Base-by-base conservation (phyloP, 495 filamentous ascomycete species). In the Patellaria atrata region DNA sequence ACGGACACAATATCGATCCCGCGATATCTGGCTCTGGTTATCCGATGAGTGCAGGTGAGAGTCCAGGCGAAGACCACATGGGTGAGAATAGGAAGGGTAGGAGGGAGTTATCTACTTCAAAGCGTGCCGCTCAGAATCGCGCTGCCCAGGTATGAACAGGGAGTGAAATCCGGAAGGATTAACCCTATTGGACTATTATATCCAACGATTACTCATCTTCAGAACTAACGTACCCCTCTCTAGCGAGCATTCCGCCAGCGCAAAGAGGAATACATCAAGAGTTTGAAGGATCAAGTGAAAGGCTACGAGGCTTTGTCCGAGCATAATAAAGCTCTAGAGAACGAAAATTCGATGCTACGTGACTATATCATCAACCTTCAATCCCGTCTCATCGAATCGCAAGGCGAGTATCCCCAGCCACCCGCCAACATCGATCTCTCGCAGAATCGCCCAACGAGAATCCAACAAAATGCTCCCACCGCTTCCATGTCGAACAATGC, bases 251-350 rank as follows among this genome's bases (percentile, higher is more conserved):
- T 97, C 59, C 82, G 89, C 16, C 86, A 94, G 64, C 80, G 89
- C 34, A 97, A 97, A 58, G 89, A 97, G 60, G 80, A 76, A 21
- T 94, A 96, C 55, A 97, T 97, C 55, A 92, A 93, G 63, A 85
- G 86, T 53, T 67, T 97, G 11, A 89, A 96, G 55, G 79, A 86
- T 45, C 80, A 94, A 55, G 82, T 91, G 27, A 70, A 79, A 41
- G 80, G 83, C 13, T 75, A 70, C 47, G 68, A 71, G 26, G 59
- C 62, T 12, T 68, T 87, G 53, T 75, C 77, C 32, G 70, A 77
- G 33, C 73, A 62, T 32, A 79, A 68, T 49, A 84, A 91, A 49
- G 58, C 65, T 29, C 62, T 94, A 14, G 77, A 89, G 45, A 62
- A 66, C 18, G 91, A 97, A 52, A 92, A 94, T 57, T 89, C 86